Evolutionary conservation across 2,329 filamentous ascomycete genomes (phyloP).

Genomic region (Penicillium hesseltinei): DNA sequence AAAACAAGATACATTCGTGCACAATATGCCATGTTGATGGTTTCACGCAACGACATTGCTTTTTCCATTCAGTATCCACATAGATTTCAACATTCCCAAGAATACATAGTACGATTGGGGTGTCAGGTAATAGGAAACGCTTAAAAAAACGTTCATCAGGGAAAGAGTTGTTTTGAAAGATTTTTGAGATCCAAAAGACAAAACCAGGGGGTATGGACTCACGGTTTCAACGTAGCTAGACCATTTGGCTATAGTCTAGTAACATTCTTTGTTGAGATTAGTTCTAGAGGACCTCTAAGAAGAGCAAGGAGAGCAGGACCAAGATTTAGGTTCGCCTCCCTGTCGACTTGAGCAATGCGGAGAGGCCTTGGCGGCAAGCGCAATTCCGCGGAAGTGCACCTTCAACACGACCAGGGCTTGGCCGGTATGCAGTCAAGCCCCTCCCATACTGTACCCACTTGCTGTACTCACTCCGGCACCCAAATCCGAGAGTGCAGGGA

Average conservation of each 20-base stretch:
- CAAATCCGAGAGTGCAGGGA: background rate
- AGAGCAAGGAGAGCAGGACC: constrained; percentile 1
- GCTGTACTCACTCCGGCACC: background rate
- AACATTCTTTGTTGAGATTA: background rate
- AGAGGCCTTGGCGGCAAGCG: background rate
- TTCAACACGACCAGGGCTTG: constrained; percentile 1
- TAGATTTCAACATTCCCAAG: constrained; percentile 8
- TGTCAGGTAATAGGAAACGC: constrained; percentile 14
- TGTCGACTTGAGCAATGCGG: background rate
- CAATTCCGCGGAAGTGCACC: background rate
- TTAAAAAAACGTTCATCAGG: constrained; percentile 9
- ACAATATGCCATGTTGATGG: background rate
- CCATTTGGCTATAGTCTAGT: background rate
- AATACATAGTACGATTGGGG: background rate
- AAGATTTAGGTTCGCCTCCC: background rate
- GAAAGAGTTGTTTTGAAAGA: background rate
- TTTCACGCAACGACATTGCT: background rate
- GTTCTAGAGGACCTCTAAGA: background rate
- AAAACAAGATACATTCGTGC: background rate
- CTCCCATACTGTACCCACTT: background rate
- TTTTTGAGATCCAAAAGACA: background rate
- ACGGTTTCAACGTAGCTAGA: background rate
- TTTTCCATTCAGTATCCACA: constrained; percentile 8
- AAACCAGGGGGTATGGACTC: background rate
- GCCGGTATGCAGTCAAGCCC: constrained; percentile 3